Base-by-base conservation (phyloP, 2,329 filamentous ascomycete genomes). In the Penicillium expansum region DNA sequence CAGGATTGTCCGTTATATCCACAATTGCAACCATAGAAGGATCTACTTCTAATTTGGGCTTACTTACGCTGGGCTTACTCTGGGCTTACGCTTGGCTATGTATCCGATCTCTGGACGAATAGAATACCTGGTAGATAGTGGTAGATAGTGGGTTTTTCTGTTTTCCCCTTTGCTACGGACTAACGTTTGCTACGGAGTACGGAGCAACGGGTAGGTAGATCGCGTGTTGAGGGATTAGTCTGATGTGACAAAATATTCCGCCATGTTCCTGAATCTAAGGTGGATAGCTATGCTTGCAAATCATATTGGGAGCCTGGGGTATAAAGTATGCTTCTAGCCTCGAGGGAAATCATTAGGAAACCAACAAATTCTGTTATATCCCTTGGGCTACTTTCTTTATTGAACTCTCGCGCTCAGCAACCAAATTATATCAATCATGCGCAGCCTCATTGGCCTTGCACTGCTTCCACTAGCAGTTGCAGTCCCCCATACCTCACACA, bases 391-490 rank as follows among this genome's bases (percentile, higher is more conserved):
- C 24, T 18, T 22, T 10, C 9, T 7, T 27, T 8, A 1, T 24
- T 30, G 6, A n/a, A 7, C 14, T 1, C 16, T n/a, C 18, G 41
- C 14, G 18, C 43, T 10, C 7, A 43, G 2, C 5, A 4, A 5
- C 42, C 16, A 16, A 29, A 13, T 32, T 22, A 27, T 20, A 48
- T 48, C 43, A 55, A 53, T 35, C 43, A 64, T 64, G 62, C 61
- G 56, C 49, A 58, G 45, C 24, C 41, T 64, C 35, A 39, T 47
- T 16, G 29, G 56, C 20, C 56, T 64, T n/a, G 58, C 52, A 18
- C 48, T 64, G 30, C 56, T 64, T 41, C 58, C 60, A 42, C 29
- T 64, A 29, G 56, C 56, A 52, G 48, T 33, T 14, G 60, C 60
- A n/a, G 50, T 59, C 16, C 57, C 59, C 5, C 47, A 62, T 32